These are phyloP conservation scores for Micromonas pusilla DNA, from an alignment of 139 green algal genomes.

Conservation along the genomic window DNA sequence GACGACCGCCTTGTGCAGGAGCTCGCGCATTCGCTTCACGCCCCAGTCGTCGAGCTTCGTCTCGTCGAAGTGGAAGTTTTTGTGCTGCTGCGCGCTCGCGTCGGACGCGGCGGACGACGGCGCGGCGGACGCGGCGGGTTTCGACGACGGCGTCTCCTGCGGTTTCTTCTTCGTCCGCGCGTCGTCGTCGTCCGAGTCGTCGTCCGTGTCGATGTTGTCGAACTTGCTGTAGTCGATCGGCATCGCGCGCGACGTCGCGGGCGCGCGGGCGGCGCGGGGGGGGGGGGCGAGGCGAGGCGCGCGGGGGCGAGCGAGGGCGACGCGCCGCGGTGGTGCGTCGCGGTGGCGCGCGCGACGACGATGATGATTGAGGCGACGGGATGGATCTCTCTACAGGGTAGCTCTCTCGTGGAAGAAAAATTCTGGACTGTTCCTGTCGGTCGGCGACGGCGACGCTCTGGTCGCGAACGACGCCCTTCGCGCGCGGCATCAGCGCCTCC, in stretches of 20 bases:
- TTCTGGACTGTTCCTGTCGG: too few relatives aligned
- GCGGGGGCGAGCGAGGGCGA: too few relatives aligned
- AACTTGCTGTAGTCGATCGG: constrained; percentile 17
- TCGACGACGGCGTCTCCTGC: neutral
- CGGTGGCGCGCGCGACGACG: too few relatives aligned
- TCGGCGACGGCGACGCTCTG: too few relatives aligned
- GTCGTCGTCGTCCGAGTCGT: neutral
- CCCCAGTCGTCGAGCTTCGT: constrained; percentile 15
- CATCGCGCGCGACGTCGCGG: too few relatives aligned
- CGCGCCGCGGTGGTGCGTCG: too few relatives aligned
- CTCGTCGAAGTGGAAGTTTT: constrained; percentile 9
- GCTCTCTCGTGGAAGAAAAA: too few relatives aligned
- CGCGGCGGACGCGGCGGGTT: neutral
- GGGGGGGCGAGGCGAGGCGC: too few relatives aligned
- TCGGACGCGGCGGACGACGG: neutral
- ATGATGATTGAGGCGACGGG: too few relatives aligned
- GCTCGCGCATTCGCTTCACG: neutral
- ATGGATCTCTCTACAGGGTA: too few relatives aligned
- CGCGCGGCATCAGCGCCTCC: neutral
- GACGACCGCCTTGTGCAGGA: neutral
- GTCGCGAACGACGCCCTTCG: too few relatives aligned
- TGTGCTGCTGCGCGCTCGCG: neutral
- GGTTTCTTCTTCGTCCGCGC: neutral
- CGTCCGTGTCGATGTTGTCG: neutral
- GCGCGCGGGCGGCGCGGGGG: too few relatives aligned